Evolutionary conservation across 2,329 filamentous ascomycete species (phyloP).

Genomic region (Neopestalotiopsis sp.): DNA sequence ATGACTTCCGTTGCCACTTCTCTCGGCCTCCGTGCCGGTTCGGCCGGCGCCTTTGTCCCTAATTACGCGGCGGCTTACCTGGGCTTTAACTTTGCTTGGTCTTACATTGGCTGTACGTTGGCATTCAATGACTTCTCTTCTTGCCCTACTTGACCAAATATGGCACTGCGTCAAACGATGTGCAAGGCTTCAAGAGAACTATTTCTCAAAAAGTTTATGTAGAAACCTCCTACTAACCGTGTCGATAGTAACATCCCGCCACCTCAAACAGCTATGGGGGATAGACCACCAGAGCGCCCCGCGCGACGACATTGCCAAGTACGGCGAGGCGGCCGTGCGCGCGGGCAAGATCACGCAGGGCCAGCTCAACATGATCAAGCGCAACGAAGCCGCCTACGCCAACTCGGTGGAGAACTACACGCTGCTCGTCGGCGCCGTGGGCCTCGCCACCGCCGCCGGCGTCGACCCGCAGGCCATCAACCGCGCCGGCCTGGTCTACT

Average conservation of each 20-base stretch:
- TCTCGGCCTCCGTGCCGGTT: background rate
- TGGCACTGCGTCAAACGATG: background rate
- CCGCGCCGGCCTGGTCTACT: slow-evolving; percentile 43
- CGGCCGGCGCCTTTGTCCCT: background rate
- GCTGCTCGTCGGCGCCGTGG: slow-evolving; percentile 41
- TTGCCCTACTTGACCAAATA: background rate
- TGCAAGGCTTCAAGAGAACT: too few species aligned
- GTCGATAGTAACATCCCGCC: slow-evolving; percentile 41
- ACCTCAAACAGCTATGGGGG: slow-evolving; percentile 44
- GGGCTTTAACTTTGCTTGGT: background rate
- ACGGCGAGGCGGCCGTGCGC: slow-evolving; percentile 46
- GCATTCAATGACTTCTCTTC: background rate
- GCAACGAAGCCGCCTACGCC: slow-evolving; percentile 49
- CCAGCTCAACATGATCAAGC: slow-evolving; percentile 47
- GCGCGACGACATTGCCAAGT: slow-evolving; percentile 49
- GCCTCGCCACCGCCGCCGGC: slow-evolving; percentile 44
- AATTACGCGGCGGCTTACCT: background rate
- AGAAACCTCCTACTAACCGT: background rate
- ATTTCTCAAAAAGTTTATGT: background rate
- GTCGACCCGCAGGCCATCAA: slow-evolving; percentile 43
- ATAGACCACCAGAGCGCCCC: slow-evolving; percentile 53
- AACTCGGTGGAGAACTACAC: slow-evolving; percentile 50
- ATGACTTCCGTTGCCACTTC: background rate
- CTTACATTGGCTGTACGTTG: background rate
- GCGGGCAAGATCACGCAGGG: slow-evolving; percentile 47